phyloP scores from a whole-genome alignment of 2,329 filamentous ascomycete genomes.

The Colletotrichum sp. region DNA sequence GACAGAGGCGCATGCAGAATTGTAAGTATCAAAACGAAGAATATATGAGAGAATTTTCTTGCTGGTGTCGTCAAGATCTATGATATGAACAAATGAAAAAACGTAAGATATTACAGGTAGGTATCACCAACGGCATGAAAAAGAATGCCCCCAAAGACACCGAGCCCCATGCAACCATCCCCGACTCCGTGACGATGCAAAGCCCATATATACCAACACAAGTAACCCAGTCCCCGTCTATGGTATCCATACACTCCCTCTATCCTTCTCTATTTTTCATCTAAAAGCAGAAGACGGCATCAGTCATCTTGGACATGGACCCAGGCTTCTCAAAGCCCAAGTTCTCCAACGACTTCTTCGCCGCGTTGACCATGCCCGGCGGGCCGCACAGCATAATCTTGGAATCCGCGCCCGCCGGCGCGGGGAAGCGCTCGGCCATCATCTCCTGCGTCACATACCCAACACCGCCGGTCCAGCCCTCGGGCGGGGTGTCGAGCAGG shows the following conservation, averaged over 20 bases:
- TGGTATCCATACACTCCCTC: not conserved
- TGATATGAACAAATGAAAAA: not conserved
- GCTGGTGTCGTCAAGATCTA: not conserved
- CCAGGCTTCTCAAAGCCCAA: conserved; percentile 58
- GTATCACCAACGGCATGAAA: conserved; percentile 12
- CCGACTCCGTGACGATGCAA: conserved; percentile 18
- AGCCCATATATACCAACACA: not conserved
- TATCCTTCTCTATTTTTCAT: not conserved
- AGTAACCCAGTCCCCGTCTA: not conserved
- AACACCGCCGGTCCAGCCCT: conserved; percentile 50
- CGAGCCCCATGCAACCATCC: not conserved
- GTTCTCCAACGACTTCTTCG: conserved; percentile 53
- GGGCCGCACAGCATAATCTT: conserved; percentile 67
- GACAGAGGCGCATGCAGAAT: not conserved
- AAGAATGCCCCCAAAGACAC: conserved; percentile 6
- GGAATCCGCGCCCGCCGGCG: conserved; percentile 42
- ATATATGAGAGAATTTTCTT: fast-evolving
- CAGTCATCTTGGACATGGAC: conserved; percentile 53
- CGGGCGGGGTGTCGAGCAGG: conserved; percentile 52
- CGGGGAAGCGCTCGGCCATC: conserved; percentile 53
- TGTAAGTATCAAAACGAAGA: not conserved
- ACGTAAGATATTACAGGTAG: conserved; percentile 10
- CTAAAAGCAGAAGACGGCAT: conserved; percentile 62
- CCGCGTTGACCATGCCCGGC: conserved; percentile 61
- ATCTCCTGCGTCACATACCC: conserved; percentile 58